Percentiles rank a stretch among this genome's conserved stretches.
Conservation (phyloP, 1,284 basidiomycete genomes). For the Ustilago tritici region DNA sequence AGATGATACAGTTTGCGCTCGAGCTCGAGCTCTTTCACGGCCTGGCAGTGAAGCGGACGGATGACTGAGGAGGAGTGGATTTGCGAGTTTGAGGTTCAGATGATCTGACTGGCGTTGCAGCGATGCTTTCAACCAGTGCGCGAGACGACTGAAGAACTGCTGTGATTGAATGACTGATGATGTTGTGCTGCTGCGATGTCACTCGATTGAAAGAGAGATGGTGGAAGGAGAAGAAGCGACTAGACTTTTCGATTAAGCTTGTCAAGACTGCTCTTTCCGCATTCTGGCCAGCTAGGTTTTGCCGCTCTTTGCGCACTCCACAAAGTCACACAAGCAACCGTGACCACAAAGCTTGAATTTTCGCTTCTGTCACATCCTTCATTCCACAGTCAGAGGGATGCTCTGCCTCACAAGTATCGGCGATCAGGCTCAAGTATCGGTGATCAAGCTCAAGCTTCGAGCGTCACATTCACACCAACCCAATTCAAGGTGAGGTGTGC, state of each 20-base stretch:
- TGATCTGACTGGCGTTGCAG: background rate
- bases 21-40: no score
- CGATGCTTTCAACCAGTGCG: background rate
- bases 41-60: background rate
- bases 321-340: background rate
- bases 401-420: no score
- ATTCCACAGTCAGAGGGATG: background rate
- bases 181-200: background rate
- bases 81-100: background rate
- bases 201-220: background rate
- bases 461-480: background rate
- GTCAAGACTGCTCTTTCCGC: background rate
- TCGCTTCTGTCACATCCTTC: background rate
- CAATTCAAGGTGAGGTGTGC: background rate
- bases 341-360: background rate
- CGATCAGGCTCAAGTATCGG: no score
- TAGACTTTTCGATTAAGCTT: background rate
- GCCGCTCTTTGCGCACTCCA: background rate
- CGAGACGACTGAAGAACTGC: background rate
- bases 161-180: background rate
- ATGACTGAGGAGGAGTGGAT: background rate
- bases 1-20: no score
- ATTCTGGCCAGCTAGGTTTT: background rate
- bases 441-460: background rate
- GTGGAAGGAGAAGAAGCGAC: background rate